Percentiles rank a stretch among this genome's conserved stretches.
Conservation (phyloP, 2,329 filamentous ascomycete species). For the Sporothrix protearum region DNA sequence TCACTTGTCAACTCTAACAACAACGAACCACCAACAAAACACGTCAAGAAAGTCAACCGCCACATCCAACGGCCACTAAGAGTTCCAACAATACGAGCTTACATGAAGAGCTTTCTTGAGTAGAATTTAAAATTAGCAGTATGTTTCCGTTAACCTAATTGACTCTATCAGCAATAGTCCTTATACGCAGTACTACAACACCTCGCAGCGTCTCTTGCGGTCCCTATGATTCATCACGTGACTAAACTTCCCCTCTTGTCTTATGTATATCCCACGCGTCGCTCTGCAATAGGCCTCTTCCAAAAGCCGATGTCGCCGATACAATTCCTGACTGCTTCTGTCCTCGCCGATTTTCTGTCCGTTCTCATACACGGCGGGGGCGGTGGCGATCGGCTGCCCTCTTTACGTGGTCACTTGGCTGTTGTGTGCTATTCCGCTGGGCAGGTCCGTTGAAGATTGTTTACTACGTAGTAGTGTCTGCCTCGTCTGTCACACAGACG, state of each 20-base stretch:
- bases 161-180: not conserved
- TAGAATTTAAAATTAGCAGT: not conserved
- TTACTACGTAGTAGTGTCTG: no score
- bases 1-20: not conserved
- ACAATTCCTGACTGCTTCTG: constrained; percentile 13
- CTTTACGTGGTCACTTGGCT: not conserved
- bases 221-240: not conserved
- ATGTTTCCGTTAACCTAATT: not conserved
- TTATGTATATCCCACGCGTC: not conserved
- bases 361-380: constrained; percentile 17
- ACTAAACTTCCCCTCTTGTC: not conserved
- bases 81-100: not conserved
- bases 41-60: not conserved
- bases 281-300: not conserved
- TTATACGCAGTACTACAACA: not conserved
- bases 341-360: not conserved
- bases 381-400: constrained; percentile 11
- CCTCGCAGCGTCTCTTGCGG: not conserved
- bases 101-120: no score
- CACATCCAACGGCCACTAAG: not conserved
- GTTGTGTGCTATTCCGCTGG: not conserved
- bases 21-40: not conserved
- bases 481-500: not conserved
- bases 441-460: not conserved
- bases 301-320: constrained; percentile 6